phyloP scores from a whole-genome alignment of 148 eudicot genomes.

The Diospyros lotus region DNA sequence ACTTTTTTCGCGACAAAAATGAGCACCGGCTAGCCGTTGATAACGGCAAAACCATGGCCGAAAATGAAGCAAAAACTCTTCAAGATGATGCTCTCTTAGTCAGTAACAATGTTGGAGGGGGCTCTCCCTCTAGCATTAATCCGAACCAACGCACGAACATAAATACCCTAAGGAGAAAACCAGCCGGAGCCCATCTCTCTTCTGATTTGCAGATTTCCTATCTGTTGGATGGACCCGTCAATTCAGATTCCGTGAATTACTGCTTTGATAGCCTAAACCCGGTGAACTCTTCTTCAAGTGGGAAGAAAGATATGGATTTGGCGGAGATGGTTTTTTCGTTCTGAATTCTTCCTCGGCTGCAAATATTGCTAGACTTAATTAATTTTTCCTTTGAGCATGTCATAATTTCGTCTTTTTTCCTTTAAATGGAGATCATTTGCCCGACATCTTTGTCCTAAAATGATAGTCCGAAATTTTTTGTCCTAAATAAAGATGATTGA shows the following conservation, averaged over 20 bases:
- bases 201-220: conserved; percentile 27
- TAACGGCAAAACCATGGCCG: not conserved
- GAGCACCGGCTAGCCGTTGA: not conserved
- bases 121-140: too few relatives aligned
- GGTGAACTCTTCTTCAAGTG: conserved; percentile 11
- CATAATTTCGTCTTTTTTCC: too few relatives aligned
- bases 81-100: not conserved
- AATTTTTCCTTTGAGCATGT: too few relatives aligned
- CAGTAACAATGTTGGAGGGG: not conserved
- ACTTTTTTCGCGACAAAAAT: not conserved
- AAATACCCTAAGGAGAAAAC: not conserved
- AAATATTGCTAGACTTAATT: too few relatives aligned
- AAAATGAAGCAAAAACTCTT: too few relatives aligned
- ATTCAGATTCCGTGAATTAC: not conserved
- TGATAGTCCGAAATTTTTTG: too few relatives aligned
- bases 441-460: too few relatives aligned
- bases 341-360: not conserved
- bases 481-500: too few relatives aligned
- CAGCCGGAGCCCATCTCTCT: conserved; percentile 4
- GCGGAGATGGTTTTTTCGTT: conserved; percentile 42
- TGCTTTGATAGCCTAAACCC: not conserved
- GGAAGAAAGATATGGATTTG: conserved; percentile 55
- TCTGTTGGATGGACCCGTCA: conserved; percentile 25
- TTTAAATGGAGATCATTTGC: too few relatives aligned
- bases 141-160: not conserved